phyloP scores from a whole-genome alignment of 495 filamentous ascomycete species.

The Aspergillus baeticus region DNA sequence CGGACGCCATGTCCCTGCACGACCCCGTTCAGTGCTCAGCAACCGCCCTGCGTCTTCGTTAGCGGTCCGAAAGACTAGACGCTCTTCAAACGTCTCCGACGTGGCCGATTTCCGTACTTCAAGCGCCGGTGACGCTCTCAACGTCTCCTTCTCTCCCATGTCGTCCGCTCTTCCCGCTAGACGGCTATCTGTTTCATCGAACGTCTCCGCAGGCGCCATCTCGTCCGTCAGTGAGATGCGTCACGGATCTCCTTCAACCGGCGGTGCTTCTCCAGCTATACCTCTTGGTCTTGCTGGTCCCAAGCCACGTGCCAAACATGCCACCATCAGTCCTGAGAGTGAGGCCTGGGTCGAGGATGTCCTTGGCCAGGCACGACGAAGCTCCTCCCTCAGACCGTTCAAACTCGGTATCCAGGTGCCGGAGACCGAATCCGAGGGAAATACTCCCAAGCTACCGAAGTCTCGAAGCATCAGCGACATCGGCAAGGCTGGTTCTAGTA shows the following conservation, averaged over 20 bases:
- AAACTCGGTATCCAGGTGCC: slow-evolving; percentile 12
- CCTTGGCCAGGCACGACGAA: slow-evolving; percentile 41
- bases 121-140: slow-evolving; percentile 26
- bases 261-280: slow-evolving; percentile 24
- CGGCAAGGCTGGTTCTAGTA: slow-evolving; percentile 34
- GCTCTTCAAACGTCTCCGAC: slow-evolving; percentile 40
- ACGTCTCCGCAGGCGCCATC: slow-evolving; percentile 31
- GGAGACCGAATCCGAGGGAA: slow-evolving; percentile 12
- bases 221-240: slow-evolving; percentile 27
- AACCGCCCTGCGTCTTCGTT: slow-evolving; percentile 41
- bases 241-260: slow-evolving; percentile 22
- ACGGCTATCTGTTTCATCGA: slow-evolving; percentile 41
- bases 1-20: slow-evolving; percentile 35
- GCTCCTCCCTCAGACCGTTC: slow-evolving; percentile 32
- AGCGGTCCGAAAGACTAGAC: slow-evolving; percentile 39
- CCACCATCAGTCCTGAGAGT: slow-evolving; percentile 48
- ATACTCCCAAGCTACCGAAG: slow-evolving; percentile 27
- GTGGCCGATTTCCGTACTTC: slow-evolving; percentile 28
- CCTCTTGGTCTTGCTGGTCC: slow-evolving; percentile 51
- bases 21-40: slow-evolving; percentile 35
- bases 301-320: slow-evolving; percentile 41
- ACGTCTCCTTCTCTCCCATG: slow-evolving; percentile 33
- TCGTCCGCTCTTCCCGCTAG: slow-evolving; percentile 23
- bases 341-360: slow-evolving; percentile 54
- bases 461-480: slow-evolving; percentile 44